Base-by-base conservation (phyloP, 257 asterid species). In the Solanum corneliomulleri region DNA sequence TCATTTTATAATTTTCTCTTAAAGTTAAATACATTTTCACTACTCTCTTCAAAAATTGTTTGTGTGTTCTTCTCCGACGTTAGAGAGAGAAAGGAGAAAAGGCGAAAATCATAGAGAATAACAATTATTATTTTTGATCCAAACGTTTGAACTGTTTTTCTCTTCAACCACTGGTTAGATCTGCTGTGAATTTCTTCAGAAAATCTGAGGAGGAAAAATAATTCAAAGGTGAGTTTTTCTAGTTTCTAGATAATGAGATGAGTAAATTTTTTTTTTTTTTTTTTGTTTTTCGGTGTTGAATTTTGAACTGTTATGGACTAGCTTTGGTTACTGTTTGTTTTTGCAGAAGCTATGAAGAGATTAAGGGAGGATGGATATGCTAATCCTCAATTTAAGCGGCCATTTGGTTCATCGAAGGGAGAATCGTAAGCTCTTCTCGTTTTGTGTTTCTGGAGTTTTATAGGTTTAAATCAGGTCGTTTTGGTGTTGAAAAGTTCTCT, bases 371-470 rank as follows among this genome's bases (percentile, higher is more conserved):
- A 88, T 86, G 85, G 29, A 18, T 78, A 47, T 70, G 72, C 72
- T 27, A 88, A 69, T 47, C 76, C 90, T 45, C 90, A 52, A 52
- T 78, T 88, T 70, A 88, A 86, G 78, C 68, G 88, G 18, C 85
- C 88, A 41, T 90, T 90, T 56, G 89, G 89, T 60, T 88, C 92
- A 45, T 92, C 95, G 16, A 95, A 93, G 88, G 95, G 91, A 85
- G 97, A 94, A 88, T 86, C 93, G 96, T 94, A 87, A 93, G 94
- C 80, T 85, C 66, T 27, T 89, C 56, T 64, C 27, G 27, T 44
- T 31, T 68, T 66, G 23, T 47, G 47, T 7, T 68, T 70, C 41
- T 31, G 77, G 25, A 70, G 25, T 33, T 45, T 69, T 82, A 1
- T 85, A 16, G 84, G 82, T 86, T 83, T 60, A 49, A 80, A 80